Percentiles rank a stretch among this genome's conserved stretches.
phyloP scores from a whole-genome alignment of 1,284 basidiomycete genomes.

The Cutaneotrichosporon cavernicola region DNA sequence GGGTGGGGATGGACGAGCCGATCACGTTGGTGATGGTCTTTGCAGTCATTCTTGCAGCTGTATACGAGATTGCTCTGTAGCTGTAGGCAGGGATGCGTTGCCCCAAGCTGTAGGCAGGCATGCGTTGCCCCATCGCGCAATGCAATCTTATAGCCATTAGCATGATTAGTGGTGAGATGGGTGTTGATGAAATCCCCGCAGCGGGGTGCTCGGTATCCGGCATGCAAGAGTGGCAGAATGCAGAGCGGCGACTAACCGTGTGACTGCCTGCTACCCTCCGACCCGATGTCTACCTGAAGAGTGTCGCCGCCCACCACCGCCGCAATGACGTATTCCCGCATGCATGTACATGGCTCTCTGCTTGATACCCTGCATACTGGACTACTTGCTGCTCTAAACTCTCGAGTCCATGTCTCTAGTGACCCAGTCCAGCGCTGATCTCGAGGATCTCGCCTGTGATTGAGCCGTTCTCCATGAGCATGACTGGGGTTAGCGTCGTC shows the following conservation, averaged over 20 bases:
- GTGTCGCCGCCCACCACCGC: too few relatives aligned
- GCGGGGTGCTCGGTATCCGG: not conserved
- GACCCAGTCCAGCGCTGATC: constrained; percentile 13
- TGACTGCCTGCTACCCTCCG: not conserved
- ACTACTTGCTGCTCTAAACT: not conserved
- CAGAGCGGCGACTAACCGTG: not conserved
- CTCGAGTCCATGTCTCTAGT: not conserved
- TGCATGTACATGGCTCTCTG: not conserved
- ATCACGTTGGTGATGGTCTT: constrained; percentile 11
- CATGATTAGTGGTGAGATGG: not conserved
- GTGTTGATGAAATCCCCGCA: not conserved
- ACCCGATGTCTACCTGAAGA: too few relatives aligned
- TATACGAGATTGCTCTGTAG: not conserved
- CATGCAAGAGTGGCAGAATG: not conserved
- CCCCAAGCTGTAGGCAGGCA: not conserved
- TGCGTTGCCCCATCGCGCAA: not conserved
- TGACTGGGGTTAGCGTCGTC: constrained; percentile 14
- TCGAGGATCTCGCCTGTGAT: constrained; percentile 25
- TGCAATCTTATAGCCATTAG: not conserved
- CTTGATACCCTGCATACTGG: not conserved
- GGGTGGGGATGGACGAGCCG: not conserved
- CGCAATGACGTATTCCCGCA: not conserved
- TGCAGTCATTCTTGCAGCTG: not conserved
- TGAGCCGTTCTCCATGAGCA: constrained; percentile 22
- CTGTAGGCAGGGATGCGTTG: not conserved